phyloP scores from a whole-genome alignment of 1,284 basidiomycete species.

The Mycena sp. region DNA sequence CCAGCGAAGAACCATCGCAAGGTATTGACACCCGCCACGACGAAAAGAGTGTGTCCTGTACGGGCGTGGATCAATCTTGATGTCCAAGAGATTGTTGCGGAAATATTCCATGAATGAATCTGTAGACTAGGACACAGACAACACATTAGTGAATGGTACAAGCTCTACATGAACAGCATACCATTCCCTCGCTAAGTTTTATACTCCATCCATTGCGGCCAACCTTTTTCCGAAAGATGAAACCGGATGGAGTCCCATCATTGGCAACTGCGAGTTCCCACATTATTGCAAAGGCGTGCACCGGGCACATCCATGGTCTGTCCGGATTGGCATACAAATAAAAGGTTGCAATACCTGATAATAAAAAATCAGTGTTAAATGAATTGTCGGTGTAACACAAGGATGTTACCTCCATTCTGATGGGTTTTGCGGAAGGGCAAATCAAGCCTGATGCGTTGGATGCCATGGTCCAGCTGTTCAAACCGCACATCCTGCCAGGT shows the following conservation, averaged over 20 bases:
- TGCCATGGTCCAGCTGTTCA: not conserved
- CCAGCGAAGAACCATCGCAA: conserved; percentile 2
- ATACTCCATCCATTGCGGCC: conserved; percentile 1
- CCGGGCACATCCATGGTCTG: not conserved
- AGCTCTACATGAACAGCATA: not conserved
- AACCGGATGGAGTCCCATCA: not conserved
- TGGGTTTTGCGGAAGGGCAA: conserved; percentile 3
- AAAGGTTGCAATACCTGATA: no score
- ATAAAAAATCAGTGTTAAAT: no score
- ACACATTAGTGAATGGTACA: no score
- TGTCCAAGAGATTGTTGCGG: conserved; percentile 1
- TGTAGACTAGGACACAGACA: not conserved
- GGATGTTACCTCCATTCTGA: conserved; percentile 4
- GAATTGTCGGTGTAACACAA: no score
- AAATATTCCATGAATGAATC: conserved; percentile 1
- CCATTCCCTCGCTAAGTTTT: not conserved
- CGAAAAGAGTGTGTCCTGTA: not conserved
- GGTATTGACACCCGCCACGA: not conserved
- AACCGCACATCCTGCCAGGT: conserved; percentile 1
- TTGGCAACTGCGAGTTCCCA: not conserved
- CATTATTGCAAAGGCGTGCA: not conserved
- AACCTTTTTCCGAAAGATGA: not conserved
- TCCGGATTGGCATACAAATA: not conserved
- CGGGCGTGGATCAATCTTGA: not conserved
- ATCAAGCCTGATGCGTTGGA: not conserved